Base-by-base conservation (phyloP, 768 basidiomycete species). In the Termitomyces heimii region DNA sequence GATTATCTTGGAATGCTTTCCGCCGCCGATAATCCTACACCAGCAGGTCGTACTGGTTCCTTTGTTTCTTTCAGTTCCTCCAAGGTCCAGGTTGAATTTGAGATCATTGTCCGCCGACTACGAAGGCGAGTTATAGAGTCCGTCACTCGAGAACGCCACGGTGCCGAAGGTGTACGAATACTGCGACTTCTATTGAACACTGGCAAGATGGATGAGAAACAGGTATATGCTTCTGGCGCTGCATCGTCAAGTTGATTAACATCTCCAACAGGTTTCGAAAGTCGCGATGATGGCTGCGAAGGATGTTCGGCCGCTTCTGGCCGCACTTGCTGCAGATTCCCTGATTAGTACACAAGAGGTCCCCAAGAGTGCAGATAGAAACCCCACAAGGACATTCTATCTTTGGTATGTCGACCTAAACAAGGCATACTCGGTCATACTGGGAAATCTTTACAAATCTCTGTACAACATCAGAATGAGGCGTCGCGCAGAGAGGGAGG, bases 171-270 rank as follows among this genome's bases (percentile, higher is more conserved):
- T 26, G 86, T 95, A 5, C 79, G 95, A 54, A 86, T 98, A 45
- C 69, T 98, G 54, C 81, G 88, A 46, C 73, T 96, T 24, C 71
- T 98, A 34, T 67, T 91, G 54, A 84, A 88, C 56, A 85, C 85
- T 5, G 94, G 92, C 6, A 97, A 97, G 71, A 86, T 94, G 80
- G 92, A 94, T 61, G 96, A 97, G 72, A 94, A 95, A 68, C 92
- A 94, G 72, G 95, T 92, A 54, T 58, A 81, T 62, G 31, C n/a
- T n/a, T 18, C 39, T 16, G 45, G 10, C 34, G 39, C 32, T 35
- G 44, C 35, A 49, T 42, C 56, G 20, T 35, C 10, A 18, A 10
- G 14, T 24, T 56, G 40, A 18, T 24, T 44, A 35, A 47, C 28
- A 35, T 7, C 14, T 13, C 59, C 40, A 44, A 14, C 62, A 98